Evolutionary conservation across 352 stramenopile species (phyloP).

Genomic region (Globisporangium uncinulatum): DNA sequence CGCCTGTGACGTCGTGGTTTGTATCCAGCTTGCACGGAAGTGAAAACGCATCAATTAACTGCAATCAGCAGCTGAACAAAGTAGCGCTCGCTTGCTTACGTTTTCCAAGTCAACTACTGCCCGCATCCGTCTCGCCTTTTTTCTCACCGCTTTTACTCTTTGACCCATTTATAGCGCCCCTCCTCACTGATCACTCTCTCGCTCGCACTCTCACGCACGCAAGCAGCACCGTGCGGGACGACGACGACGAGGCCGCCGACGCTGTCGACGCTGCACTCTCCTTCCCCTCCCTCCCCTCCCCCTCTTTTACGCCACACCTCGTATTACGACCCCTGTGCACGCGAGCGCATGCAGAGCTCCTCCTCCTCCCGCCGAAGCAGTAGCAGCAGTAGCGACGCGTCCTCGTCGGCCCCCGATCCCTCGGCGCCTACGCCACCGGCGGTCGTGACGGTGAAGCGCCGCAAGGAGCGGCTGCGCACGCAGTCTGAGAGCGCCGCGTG

Average conservation of each 20-base stretch:
- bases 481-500: conserved; percentile 73
- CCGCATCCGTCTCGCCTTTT: no score
- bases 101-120: background rate
- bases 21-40: no score
- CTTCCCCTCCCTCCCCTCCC: background rate
- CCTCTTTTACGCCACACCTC: background rate
- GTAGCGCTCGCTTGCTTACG: background rate
- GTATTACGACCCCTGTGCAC: background rate
- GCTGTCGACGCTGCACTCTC: background rate
- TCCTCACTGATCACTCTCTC: background rate
- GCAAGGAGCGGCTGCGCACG: conserved; percentile 65
- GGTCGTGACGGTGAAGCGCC: conserved; percentile 21
- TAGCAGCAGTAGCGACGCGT: conserved; percentile 1
- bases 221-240: no score
- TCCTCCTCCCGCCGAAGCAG: conserved; percentile 3
- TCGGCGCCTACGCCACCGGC: background rate
- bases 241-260: background rate
- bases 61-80: no score
- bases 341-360: background rate
- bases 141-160: background rate
- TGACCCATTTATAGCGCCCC: background rate
- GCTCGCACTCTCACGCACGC: background rate
- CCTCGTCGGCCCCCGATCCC: background rate
- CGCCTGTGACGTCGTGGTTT: no score
- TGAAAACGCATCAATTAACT: no score